Conservation (phyloP, 2,329 filamentous ascomycete genomes). For the Canariomyces notabilis region DNA sequence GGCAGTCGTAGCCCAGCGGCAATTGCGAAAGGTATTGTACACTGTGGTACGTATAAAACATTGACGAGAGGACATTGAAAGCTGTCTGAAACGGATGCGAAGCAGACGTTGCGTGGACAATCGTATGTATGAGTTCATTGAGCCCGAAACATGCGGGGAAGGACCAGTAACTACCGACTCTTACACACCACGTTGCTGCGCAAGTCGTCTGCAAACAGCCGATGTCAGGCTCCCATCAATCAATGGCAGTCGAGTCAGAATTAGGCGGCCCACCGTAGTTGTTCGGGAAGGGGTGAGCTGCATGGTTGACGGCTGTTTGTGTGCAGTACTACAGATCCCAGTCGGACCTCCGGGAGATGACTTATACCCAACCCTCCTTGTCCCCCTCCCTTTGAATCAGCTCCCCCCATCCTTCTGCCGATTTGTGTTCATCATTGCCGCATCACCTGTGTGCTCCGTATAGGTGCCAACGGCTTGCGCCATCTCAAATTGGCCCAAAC, state of each 20-base stretch:
- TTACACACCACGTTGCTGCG: not conserved
- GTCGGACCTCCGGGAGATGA: conserved; percentile 19
- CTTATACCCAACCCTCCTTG: conserved; percentile 17
- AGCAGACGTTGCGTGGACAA: not conserved
- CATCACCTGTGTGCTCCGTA: not conserved
- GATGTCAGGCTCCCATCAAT: conserved; percentile 4
- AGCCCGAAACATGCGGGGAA: not conserved
- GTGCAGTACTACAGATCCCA: conserved; percentile 11
- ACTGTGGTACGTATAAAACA: too few species aligned
- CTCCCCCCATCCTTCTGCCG: conserved; percentile 8
- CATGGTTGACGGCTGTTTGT: conserved; percentile 8
- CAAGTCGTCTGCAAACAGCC: not conserved
- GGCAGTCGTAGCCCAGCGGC: too few species aligned
- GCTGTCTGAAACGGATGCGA: not conserved
- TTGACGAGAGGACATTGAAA: not conserved
- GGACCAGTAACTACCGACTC: too few species aligned
- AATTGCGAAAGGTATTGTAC: too few species aligned
- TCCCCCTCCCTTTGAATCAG: conserved; percentile 8
- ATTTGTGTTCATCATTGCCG: not conserved
- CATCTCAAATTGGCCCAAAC: not conserved
- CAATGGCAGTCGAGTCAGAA: conserved; percentile 7
- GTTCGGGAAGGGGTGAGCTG: conserved; percentile 5
- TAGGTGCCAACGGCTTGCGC: not conserved
- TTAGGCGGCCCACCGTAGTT: conserved; percentile 11
- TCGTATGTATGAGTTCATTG: conserved; percentile 6